Evolutionary conservation across 2,329 filamentous ascomycete genomes (phyloP).

Genomic region (Ophioceras dolichostomum): DNA sequence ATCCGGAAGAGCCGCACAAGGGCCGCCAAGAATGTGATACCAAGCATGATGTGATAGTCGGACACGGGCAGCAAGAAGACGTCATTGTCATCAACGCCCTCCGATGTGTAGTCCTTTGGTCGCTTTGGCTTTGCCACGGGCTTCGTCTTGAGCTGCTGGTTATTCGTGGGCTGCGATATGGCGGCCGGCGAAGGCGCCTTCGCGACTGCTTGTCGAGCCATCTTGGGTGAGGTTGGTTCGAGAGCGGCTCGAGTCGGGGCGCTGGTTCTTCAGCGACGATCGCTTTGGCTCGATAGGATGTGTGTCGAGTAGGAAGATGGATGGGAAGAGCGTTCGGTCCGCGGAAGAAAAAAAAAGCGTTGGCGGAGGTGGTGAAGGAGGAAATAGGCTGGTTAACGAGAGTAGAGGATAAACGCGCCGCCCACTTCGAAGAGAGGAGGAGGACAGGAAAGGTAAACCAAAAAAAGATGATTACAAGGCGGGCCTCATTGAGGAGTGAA

Average conservation of each 20-base stretch:
- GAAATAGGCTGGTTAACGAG: neutral
- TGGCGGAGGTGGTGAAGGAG: neutral
- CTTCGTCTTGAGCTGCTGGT: slow-evolving; percentile 11
- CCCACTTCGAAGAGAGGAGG: too few species aligned
- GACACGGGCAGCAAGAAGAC: slow-evolving; percentile 73
- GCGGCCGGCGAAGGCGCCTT: slow-evolving; percentile 2
- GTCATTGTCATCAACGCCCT: slow-evolving; percentile 80
- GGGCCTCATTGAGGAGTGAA: too few species aligned
- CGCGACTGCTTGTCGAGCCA: slow-evolving; percentile 6
- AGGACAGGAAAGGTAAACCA: too few species aligned
- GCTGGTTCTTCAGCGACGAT: too few species aligned
- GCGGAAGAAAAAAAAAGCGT: neutral
- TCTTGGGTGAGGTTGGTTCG: neutral
- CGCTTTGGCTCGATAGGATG: too few species aligned
- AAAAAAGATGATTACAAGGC: neutral
- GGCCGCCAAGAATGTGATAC: slow-evolving; percentile 63
- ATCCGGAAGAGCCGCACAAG: slow-evolving; percentile 86
- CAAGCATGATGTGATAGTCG: slow-evolving; percentile 68
- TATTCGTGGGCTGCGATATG: slow-evolving; percentile 2
- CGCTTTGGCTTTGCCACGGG: slow-evolving; percentile 17
- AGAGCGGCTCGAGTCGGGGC: too few species aligned
- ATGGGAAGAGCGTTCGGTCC: neutral
- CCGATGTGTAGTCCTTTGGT: slow-evolving; percentile 54
- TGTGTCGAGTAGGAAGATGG: too few species aligned
- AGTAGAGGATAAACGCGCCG: too few species aligned